Percentiles rank a stretch among this genome's conserved stretches.
These are phyloP conservation scores for Fragaria vesca DNA, from an alignment of 306 rosid genomes.

Conservation along the genomic window DNA sequence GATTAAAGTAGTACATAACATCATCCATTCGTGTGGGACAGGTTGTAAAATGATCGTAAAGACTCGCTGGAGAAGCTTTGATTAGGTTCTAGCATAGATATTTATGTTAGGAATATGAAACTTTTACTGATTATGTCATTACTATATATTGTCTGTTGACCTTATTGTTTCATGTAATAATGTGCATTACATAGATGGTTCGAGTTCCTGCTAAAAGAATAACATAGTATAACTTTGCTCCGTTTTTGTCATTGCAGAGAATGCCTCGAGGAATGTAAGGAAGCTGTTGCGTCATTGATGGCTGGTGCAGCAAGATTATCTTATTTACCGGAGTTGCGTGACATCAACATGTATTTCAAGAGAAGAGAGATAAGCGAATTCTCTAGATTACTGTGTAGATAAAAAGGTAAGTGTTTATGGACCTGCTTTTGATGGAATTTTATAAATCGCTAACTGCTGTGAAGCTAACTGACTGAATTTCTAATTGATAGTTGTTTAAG, in stretches of 20 bases:
- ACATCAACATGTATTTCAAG: slow-evolving; percentile 59
- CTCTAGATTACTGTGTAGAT: slow-evolving; percentile 60
- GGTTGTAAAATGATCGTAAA: neutral
- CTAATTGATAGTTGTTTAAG: slow-evolving; percentile 61
- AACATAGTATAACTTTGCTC: slow-evolving; percentile 15
- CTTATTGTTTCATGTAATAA: neutral
- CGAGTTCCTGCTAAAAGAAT: neutral
- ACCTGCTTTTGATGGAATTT: slow-evolving; percentile 12
- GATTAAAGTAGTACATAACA: neutral
- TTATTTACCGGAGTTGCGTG: slow-evolving; percentile 94
- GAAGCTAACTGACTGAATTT: slow-evolving; percentile 33
- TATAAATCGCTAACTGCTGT: slow-evolving; percentile 13
- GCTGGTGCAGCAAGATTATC: slow-evolving; percentile 93
- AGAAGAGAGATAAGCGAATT: slow-evolving; percentile 63
- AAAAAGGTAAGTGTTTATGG: slow-evolving; percentile 46
- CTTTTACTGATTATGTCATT: neutral
- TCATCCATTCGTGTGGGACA: too few relatives aligned
- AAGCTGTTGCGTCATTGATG: slow-evolving; percentile 77
- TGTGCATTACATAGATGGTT: neutral
- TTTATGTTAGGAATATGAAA: neutral
- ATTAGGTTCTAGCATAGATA: neutral
- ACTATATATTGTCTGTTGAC: neutral
- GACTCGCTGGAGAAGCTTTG: neutral
- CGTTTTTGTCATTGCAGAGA: slow-evolving; percentile 42
- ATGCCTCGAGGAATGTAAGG: slow-evolving; percentile 90